Conservation (phyloP, 345 rosid species). For the Clarkia xantiana region DNA sequence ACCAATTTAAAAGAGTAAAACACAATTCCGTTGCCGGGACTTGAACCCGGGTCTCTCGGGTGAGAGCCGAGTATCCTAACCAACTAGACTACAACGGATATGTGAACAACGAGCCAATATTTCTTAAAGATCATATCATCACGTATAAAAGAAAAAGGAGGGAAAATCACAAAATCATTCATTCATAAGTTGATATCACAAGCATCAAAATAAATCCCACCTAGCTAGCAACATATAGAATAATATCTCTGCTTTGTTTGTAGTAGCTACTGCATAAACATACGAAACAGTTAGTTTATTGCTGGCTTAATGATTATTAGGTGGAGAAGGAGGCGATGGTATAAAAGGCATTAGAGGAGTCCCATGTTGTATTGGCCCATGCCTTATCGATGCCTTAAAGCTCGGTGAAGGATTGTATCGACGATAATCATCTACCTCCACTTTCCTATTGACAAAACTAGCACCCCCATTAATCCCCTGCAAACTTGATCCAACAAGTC, state of each 20-base stretch:
- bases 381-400: slow-evolving; percentile 7
- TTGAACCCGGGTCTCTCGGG: slow-evolving; percentile 23
- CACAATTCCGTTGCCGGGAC: slow-evolving; percentile 21
- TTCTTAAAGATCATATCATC: too few species aligned
- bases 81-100: slow-evolving; percentile 21
- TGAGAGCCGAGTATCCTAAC: slow-evolving; percentile 30
- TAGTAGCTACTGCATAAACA: too few species aligned
- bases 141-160: too few species aligned
- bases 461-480: too few species aligned
- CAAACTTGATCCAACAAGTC: neutral
- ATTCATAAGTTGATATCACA: too few species aligned
- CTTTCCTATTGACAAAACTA: neutral
- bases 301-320: neutral
- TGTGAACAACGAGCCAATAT: too few species aligned
- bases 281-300: too few species aligned
- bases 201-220: too few species aligned
- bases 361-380: slow-evolving; percentile 9
- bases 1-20: too few species aligned
- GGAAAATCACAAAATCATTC: too few species aligned
- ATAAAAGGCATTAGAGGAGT: slow-evolving; percentile 9
- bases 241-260: too few species aligned
- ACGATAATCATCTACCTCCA: slow-evolving; percentile 10
- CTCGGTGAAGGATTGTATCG: slow-evolving; percentile 8
- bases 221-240: too few species aligned
- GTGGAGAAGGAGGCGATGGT: slow-evolving; percentile 10